Percentiles rank a stretch among this genome's conserved stretches.
phyloP scores from a whole-genome alignment of 2,329 filamentous ascomycete species.

The Emericellopsis cladophorae region DNA sequence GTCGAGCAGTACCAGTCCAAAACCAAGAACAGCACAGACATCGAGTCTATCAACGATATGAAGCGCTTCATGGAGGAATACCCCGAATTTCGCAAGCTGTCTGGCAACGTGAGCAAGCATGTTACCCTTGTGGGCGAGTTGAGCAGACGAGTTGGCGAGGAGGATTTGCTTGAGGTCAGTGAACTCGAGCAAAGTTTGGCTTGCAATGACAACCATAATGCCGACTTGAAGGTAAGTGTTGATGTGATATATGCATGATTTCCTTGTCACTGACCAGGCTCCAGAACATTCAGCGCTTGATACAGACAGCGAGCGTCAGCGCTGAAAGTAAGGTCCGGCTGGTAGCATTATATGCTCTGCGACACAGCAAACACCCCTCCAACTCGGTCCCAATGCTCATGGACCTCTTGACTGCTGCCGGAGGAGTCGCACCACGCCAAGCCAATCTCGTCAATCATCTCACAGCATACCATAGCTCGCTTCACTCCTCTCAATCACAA shows the following conservation, averaged over 20 bases:
- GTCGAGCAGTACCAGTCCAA: slow-evolving; percentile 97
- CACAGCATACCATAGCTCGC: slow-evolving; percentile 72
- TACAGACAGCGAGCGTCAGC: slow-evolving; percentile 67
- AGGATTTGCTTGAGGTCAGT: slow-evolving; percentile 87
- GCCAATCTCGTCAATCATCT: slow-evolving; percentile 74
- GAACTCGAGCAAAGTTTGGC: slow-evolving; percentile 94
- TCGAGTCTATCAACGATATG: slow-evolving; percentile 97
- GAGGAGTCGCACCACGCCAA: slow-evolving; percentile 62
- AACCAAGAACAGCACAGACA: slow-evolving; percentile 90
- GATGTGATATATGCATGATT: neutral
- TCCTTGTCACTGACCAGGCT: slow-evolving; percentile 8
- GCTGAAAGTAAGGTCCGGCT: slow-evolving; percentile 76
- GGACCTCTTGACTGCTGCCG: slow-evolving; percentile 74
- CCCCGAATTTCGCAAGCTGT: slow-evolving; percentile 92
- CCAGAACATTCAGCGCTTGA: slow-evolving; percentile 72
- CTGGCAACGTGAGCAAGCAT: slow-evolving; percentile 96
- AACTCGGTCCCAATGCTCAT: slow-evolving; percentile 76
- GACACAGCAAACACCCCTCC: slow-evolving; percentile 77
- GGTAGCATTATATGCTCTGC: slow-evolving; percentile 86
- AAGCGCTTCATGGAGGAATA: slow-evolving; percentile 99
- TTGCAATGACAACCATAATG: slow-evolving; percentile 88
- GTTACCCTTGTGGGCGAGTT: slow-evolving; percentile 92
- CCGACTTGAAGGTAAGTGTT: slow-evolving; percentile 70
- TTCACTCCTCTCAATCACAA: slow-evolving; percentile 65
- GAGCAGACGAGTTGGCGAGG: slow-evolving; percentile 72